Base-by-base conservation (phyloP, 352 stramenopile species). In the Globisporangium irregulare region DNA sequence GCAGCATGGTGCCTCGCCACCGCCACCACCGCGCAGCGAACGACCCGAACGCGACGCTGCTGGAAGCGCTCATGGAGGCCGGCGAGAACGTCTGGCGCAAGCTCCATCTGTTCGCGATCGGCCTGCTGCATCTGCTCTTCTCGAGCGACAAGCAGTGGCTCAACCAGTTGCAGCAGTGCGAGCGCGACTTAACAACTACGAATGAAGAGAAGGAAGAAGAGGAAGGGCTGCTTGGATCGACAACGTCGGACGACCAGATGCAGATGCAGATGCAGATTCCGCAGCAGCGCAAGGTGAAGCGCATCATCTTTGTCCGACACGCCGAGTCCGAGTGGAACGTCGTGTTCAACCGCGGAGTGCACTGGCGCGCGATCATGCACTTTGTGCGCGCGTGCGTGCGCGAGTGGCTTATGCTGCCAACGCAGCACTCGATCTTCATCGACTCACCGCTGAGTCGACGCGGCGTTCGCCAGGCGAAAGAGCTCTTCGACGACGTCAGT, bases 311-410 rank as follows among this genome's bases (percentile, higher is more conserved):
- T 68, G 76, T 96, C 25, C 83, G 89, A n/a, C 89, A 97, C 55
- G 87, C 82, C 36, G 89, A 97, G 74, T 95, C 86, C 53, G 83
- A 93, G 69, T 96, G 89, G 89, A 97, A 97, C 70, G 80, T 90
- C 59, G 74, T 95, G 43, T 97, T 97, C 63, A 97, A 97, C 66
- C 90, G 90, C 51, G 85, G 87, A 41, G 29, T 87, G 2, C 79
- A 77, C 65, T 75, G 78, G 53, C 70, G 72, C 10, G 76, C 73
- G n/a, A 51, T 86, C 7, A 62, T 81, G 58, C 73, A 67, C 54
- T 73, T 96, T 38, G 41, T 89, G 4, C 82, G 77, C 27, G 78
- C 88, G 0, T 66, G 93, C 6, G 70, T 77, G 38, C 75, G 77
- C 24, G 89, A 97, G 71, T 91, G 84, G 75, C 74, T 91, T 15